Conservation (phyloP, 2,329 filamentous ascomycete species). For the Alternaria ventricosa region DNA sequence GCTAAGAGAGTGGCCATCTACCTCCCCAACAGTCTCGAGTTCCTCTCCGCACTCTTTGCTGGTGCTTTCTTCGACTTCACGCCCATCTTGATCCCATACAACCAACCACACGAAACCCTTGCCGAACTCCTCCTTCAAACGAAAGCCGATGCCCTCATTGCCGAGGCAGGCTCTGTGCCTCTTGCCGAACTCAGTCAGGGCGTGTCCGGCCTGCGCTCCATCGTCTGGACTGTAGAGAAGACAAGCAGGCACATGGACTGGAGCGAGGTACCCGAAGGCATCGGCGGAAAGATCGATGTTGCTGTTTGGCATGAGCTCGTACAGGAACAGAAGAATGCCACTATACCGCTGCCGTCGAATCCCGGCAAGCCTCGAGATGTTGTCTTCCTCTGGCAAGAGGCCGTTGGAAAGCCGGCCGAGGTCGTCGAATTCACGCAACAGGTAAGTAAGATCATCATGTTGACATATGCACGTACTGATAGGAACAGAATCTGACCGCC, state of each 20-base stretch:
- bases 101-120: slow-evolving; percentile 72
- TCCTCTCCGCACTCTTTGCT: slow-evolving; percentile 80
- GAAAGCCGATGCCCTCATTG: slow-evolving; percentile 80
- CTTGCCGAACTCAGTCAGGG: slow-evolving; percentile 73
- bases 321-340: slow-evolving; percentile 64
- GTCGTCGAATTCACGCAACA: slow-evolving; percentile 81
- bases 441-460: slow-evolving; percentile 44
- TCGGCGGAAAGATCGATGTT: slow-evolving; percentile 76
- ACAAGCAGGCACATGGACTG: slow-evolving; percentile 94
- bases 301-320: slow-evolving; percentile 94
- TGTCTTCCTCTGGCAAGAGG: slow-evolving; percentile 70
- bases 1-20: slow-evolving; percentile 82
- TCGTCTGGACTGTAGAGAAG: slow-evolving; percentile 92
- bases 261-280: slow-evolving; percentile 83
- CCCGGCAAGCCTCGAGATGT: slow-evolving; percentile 60
- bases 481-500: slow-evolving; percentile 78
- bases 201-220: slow-evolving; percentile 72
- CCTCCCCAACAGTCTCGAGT: slow-evolving; percentile 90
- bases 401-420: slow-evolving; percentile 60
- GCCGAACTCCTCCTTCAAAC: slow-evolving; percentile 75
- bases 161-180: slow-evolving; percentile 84
- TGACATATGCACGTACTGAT: slow-evolving; percentile 13
- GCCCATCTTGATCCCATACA: slow-evolving; percentile 84
- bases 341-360: slow-evolving; percentile 68
- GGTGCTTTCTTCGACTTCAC: slow-evolving; percentile 89